Evolutionary conservation across 306 rosid genomes (phyloP).

Genomic region (Lathyrus aphaca): DNA sequence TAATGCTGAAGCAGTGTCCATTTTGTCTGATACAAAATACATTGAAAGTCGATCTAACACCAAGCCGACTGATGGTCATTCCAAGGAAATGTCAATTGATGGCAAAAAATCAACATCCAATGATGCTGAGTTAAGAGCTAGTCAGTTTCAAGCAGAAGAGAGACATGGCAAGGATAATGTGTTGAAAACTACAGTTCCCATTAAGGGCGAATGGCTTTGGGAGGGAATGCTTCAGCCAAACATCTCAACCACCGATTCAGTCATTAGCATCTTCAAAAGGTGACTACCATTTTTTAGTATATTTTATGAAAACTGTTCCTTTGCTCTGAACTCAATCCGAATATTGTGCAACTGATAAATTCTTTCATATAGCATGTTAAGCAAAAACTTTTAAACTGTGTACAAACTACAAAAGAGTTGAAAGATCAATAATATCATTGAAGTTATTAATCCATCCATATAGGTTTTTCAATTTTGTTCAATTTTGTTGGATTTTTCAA

Average conservation of each 20-base stretch:
- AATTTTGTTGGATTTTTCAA: too few species aligned
- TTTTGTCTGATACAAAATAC: conserved; percentile 20
- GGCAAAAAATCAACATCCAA: conserved; percentile 34
- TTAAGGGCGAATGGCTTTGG: conserved; percentile 69
- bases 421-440: conserved; percentile 7
- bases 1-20: conserved; percentile 37
- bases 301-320: conserved; percentile 16
- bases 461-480: too few species aligned
- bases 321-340: conserved; percentile 2
- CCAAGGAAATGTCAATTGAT: conserved; percentile 43
- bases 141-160: conserved; percentile 39
- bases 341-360: not conserved
- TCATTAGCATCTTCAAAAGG: conserved; percentile 78
- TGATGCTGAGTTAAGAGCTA: conserved; percentile 38
- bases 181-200: conserved; percentile 39
- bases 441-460: conserved; percentile 4
- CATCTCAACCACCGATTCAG: conserved; percentile 60
- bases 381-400: conserved; percentile 7
- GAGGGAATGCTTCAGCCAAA: conserved; percentile 79
- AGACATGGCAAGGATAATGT: conserved; percentile 40
- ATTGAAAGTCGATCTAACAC: conserved; percentile 34
- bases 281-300: conserved; percentile 35
- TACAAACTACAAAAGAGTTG: conserved; percentile 1
- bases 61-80: conserved; percentile 38
- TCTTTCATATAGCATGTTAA: conserved; percentile 5